Evolutionary conservation across 371 early-diverging fungal species (phyloP).

Genomic region (Coemansia sp.): DNA sequence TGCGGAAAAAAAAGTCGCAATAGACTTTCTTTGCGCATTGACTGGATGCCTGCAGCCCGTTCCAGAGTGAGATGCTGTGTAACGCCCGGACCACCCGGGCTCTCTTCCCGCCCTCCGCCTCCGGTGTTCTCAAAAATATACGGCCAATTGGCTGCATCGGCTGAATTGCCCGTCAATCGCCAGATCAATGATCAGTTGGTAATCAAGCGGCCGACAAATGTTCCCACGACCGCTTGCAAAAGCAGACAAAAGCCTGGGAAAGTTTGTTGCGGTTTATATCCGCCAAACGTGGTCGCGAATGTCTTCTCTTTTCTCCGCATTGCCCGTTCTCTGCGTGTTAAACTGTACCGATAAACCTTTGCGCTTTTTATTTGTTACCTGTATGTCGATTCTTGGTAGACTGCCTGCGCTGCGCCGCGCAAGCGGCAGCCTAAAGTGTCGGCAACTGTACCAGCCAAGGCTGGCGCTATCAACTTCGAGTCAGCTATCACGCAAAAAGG

Average conservation of each 20-base stretch:
- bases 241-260: not conserved
- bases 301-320: not conserved
- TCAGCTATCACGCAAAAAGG: constrained; percentile 36
- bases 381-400: not conserved
- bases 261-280: not conserved
- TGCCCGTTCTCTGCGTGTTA: not conserved
- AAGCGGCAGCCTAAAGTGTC: not conserved
- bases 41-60: too few relatives aligned
- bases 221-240: too few relatives aligned
- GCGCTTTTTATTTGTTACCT: not conserved
- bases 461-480: constrained; percentile 21
- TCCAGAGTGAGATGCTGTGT: too few relatives aligned
- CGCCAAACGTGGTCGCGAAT: not conserved
- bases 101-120: too few relatives aligned
- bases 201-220: too few relatives aligned
- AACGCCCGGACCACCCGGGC: too few relatives aligned
- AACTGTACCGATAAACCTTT: not conserved
- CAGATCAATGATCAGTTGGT: too few relatives aligned
- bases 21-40: too few relatives aligned
- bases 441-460: not conserved
- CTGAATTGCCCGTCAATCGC: too few relatives aligned
- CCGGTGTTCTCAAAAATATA: too few relatives aligned
- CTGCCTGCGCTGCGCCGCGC: not conserved
- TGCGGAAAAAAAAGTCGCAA: too few relatives aligned
- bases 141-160: too few relatives aligned